These are phyloP conservation scores for Phytopythium cucurbitacearum DNA, from an alignment of 352 stramenopile species.

Conservation along the genomic window DNA sequence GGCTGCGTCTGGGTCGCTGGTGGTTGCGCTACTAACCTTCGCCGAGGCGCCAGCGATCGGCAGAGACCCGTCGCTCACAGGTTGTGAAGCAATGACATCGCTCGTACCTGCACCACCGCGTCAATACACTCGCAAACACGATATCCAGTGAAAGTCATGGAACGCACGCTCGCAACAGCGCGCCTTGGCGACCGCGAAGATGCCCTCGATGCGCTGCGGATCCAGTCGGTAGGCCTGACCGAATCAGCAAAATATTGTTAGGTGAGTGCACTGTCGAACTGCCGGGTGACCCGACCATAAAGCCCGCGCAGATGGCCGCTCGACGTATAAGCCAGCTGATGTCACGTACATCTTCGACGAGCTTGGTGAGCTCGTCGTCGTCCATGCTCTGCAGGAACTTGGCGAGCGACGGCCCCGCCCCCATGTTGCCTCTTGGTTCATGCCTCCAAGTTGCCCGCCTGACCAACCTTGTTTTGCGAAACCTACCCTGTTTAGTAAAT, in stretches of 20 bases:
- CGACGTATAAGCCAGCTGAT: not conserved
- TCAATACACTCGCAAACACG: no score
- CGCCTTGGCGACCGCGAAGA: constrained; percentile 40
- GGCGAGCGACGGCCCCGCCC: constrained; percentile 38
- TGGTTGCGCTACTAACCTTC: no score
- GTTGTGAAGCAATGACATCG: no score
- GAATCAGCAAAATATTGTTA: no score
- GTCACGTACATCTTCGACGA: constrained; percentile 38
- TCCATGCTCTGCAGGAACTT: constrained; percentile 56
- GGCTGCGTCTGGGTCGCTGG: no score
- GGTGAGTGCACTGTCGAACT: no score
- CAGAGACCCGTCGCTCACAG: no score
- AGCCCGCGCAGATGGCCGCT: not conserved
- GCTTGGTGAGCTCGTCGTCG: constrained; percentile 45
- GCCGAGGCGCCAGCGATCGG: no score
- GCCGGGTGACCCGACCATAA: not conserved
- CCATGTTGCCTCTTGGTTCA: constrained; percentile 19
- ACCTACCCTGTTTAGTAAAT: not conserved
- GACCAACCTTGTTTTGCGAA: not conserved
- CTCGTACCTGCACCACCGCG: no score
- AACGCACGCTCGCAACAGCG: constrained; percentile 28
- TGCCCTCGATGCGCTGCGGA: constrained; percentile 40
- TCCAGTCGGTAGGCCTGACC: constrained; percentile 47
- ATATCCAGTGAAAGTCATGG: no score
- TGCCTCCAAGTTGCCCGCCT: not conserved